phyloP scores from a whole-genome alignment of 1,139 yeast genomes.

The Suhomyces guaymorum region DNA sequence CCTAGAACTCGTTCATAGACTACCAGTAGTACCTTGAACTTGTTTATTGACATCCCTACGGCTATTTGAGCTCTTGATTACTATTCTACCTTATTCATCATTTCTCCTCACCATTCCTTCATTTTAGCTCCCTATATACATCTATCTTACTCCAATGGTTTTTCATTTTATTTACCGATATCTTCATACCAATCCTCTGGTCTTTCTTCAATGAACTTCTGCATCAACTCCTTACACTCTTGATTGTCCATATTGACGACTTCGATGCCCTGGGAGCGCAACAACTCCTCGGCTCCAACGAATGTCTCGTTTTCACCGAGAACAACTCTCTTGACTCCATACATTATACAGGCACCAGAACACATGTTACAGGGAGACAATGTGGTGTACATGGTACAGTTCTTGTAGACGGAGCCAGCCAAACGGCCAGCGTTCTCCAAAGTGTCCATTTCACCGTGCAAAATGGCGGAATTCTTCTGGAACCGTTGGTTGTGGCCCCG shows the following conservation, averaged over 20 bases:
- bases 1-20: no score
- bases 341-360: conserved; percentile 86
- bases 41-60: no score
- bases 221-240: conserved; percentile 74
- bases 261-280: conserved; percentile 68
- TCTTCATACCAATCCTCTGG: conserved; percentile 90
- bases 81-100: no score
- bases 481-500: conserved; percentile 87
- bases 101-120: no score
- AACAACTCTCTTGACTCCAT: conserved; percentile 83
- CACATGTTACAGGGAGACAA: conserved; percentile 95
- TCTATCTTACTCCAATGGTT: not conserved
- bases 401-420: conserved; percentile 64
- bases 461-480: conserved; percentile 74
- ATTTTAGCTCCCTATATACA: no score
- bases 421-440: conserved; percentile 89
- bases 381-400: conserved; percentile 83
- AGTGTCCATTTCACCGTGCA: conserved; percentile 90
- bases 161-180: conserved; percentile 55
- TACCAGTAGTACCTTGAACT: no score
- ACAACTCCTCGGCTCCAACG: conserved; percentile 73
- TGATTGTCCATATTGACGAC: conserved; percentile 65
- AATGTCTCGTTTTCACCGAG: conserved; percentile 85
- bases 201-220: conserved; percentile 69
- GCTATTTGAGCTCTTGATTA: no score